Conservation (phyloP, 75 land plant genomes). For the Sequoia sempervirens region DNA sequence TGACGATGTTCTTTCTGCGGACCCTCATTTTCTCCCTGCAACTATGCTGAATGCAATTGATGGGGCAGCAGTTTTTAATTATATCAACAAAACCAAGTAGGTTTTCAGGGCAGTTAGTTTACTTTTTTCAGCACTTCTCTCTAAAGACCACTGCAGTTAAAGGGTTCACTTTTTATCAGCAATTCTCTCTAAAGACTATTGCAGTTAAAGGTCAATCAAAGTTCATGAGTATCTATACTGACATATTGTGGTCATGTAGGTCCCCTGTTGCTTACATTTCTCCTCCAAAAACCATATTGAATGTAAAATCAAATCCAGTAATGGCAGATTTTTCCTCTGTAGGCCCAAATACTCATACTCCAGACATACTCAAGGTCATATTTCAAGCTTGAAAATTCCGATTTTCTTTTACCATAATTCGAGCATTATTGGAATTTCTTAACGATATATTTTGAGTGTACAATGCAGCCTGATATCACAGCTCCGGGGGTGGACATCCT, state of each 20-base stretch:
- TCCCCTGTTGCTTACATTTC: slow-evolving; percentile 33
- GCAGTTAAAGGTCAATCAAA: not conserved
- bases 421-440: not conserved
- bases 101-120: not conserved
- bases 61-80: slow-evolving; percentile 27
- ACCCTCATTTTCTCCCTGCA: slow-evolving; percentile 63
- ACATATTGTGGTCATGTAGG: not conserved
- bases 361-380: slow-evolving; percentile 61
- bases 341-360: slow-evolving; percentile 50
- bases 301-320: slow-evolving; percentile 40
- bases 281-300: slow-evolving; percentile 19
- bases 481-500: slow-evolving; percentile 18
- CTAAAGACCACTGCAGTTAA: no score
- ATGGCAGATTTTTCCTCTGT: slow-evolving; percentile 65
- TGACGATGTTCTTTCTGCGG: slow-evolving; percentile 25
- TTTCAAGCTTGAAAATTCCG: not conserved
- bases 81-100: slow-evolving; percentile 53
- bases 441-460: not conserved
- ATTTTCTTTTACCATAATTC: not conserved
- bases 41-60: slow-evolving; percentile 23
- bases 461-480: slow-evolving; percentile 15
- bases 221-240: no score
- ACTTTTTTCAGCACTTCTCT: not conserved
- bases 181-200: not conserved
- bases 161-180: not conserved